phyloP scores from a whole-genome alignment of 345 rosid genomes.

The Barbarea vulgaris region DNA sequence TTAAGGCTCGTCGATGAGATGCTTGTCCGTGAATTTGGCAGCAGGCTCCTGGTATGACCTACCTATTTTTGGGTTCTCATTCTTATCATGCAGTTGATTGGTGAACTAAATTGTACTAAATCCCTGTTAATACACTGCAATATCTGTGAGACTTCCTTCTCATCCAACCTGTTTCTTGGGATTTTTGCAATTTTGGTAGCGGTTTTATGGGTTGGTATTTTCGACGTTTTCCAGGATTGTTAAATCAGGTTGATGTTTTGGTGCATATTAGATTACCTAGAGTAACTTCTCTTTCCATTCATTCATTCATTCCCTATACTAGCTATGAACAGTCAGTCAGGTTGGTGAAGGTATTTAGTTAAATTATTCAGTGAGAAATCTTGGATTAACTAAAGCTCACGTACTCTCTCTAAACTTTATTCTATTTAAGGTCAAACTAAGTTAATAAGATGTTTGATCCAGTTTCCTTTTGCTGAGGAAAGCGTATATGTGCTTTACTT shows the following conservation, averaged over 20 bases:
- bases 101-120: conserved; percentile 16
- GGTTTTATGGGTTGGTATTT: conserved; percentile 9
- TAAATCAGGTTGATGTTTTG: conserved; percentile 14
- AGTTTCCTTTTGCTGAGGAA: conserved; percentile 8
- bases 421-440: conserved; percentile 17
- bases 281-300: conserved; percentile 20
- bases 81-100: conserved; percentile 12
- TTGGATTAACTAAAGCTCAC: conserved; percentile 20
- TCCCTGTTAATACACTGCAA: conserved; percentile 12
- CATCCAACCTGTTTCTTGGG: conserved; percentile 1
- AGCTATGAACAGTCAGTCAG: conserved; percentile 1
- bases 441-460: conserved; percentile 6
- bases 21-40: conserved; percentile 80
- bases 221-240: conserved; percentile 13
- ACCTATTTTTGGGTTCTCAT: conserved; percentile 11
- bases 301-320: conserved; percentile 21
- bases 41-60: conserved; percentile 67
- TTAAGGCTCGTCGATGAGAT: conserved; percentile 82
- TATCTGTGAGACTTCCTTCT: not conserved
- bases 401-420: conserved; percentile 11
- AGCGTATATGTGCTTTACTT: conserved; percentile 7
- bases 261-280: conserved; percentile 26
- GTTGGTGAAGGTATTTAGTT: conserved; percentile 21
- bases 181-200: conserved; percentile 11
- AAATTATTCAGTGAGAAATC: conserved; percentile 16